Percentiles rank a stretch among this genome's conserved stretches.
Conservation (phyloP, 495 filamentous ascomycete species). For the Neurospora sp. region DNA sequence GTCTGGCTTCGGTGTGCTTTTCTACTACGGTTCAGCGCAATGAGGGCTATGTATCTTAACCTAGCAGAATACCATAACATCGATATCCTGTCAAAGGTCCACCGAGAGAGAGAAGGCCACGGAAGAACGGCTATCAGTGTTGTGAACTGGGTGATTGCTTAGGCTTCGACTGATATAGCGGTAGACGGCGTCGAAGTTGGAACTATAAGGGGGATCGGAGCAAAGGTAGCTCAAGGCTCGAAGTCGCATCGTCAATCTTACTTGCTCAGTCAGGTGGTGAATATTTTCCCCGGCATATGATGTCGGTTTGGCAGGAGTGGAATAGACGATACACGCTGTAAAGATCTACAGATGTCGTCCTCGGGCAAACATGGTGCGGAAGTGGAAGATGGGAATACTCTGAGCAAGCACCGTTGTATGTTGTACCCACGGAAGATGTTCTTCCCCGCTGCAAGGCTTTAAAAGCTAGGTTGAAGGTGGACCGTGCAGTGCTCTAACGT, state of each 20-base stretch:
- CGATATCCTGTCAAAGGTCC: neutral
- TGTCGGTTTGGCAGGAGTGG: neutral
- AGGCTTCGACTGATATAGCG: neutral
- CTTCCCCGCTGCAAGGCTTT: neutral
- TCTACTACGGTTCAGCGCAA: neutral
- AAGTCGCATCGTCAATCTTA: neutral
- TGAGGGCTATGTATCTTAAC: neutral
- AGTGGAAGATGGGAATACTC: neutral
- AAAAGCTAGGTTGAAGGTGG: neutral
- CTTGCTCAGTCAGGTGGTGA: neutral
- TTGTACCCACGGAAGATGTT: neutral
- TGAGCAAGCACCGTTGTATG: neutral
- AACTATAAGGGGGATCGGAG: neutral
- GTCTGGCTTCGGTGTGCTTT: neutral
- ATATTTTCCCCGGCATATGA: neutral
- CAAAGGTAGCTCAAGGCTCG: neutral
- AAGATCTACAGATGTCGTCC: neutral
- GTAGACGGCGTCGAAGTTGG: neutral
- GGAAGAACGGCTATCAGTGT: neutral
- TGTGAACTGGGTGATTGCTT: neutral
- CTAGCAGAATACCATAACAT: neutral
- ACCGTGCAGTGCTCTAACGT: neutral
- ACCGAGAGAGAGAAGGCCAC: neutral
- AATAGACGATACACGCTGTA: neutral
- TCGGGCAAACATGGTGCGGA: neutral